These are phyloP conservation scores for Puccinellia tenuiflora DNA, from an alignment of 176 grass and related monocot genomes.

Conservation along the genomic window DNA sequence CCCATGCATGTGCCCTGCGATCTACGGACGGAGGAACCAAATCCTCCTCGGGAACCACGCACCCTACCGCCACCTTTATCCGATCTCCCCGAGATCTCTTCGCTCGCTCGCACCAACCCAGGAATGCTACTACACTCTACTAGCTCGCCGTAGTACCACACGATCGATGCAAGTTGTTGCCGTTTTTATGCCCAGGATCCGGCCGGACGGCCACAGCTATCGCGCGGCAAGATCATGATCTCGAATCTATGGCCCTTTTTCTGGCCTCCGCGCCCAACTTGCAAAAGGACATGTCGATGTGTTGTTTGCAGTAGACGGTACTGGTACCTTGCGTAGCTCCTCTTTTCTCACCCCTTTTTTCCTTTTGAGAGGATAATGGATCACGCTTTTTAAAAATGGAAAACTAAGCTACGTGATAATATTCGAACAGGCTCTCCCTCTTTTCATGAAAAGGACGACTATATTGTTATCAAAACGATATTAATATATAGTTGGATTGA, in stretches of 20 bases:
- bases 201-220: too few species aligned
- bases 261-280: slow-evolving; percentile 22
- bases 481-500: too few species aligned
- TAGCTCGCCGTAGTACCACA: background rate
- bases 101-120: background rate
- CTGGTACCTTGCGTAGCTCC: slow-evolving; percentile 7
- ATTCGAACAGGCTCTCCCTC: background rate
- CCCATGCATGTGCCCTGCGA: slow-evolving; percentile 32
- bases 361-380: background rate
- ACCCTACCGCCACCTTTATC: background rate
- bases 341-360: background rate
- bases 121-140: background rate
- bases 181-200: background rate
- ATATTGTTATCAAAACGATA: too few species aligned
- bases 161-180: background rate
- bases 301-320: background rate
- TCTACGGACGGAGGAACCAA: slow-evolving; percentile 23
- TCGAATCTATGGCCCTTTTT: slow-evolving; percentile 18
- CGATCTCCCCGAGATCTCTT: slow-evolving; percentile 40
- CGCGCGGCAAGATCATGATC: slow-evolving; percentile 16
- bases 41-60: slow-evolving; percentile 24
- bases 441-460: too few species aligned
- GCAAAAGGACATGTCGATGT: background rate
- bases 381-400: background rate
- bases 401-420: background rate